These are phyloP conservation scores for Skeletonema potamos DNA, from an alignment of 108 stramenopile genomes.

Conservation along the genomic window DNA sequence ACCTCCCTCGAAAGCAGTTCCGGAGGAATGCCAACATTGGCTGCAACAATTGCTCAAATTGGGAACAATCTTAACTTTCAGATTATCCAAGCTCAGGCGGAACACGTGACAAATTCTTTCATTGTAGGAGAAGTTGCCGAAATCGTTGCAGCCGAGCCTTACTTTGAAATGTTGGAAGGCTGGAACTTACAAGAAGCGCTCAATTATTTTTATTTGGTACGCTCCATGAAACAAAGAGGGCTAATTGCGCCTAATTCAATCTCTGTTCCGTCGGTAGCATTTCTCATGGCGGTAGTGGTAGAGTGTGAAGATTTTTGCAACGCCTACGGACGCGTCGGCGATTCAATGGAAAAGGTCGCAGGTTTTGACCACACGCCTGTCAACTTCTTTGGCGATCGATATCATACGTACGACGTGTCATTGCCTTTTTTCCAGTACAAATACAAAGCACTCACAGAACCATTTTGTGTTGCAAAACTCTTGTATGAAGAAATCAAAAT, in stretches of 20 bases:
- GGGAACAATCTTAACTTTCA: constrained; percentile 58
- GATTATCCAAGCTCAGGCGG: constrained; percentile 49
- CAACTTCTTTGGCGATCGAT: constrained; percentile 49
- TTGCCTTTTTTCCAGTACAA: constrained; percentile 72
- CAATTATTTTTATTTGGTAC: constrained; percentile 67
- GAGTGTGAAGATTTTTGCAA: constrained; percentile 47
- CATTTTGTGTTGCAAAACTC: constrained; percentile 49
- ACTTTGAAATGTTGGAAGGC: constrained; percentile 71
- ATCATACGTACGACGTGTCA: constrained; percentile 49
- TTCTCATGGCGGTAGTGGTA: constrained; percentile 71
- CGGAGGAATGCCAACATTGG: constrained; percentile 40
- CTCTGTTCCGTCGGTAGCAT: constrained; percentile 53
- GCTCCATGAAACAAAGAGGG: constrained; percentile 43
- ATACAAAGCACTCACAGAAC: constrained; percentile 46
- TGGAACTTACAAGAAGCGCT: constrained; percentile 78
- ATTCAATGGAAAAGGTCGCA: constrained; percentile 27
- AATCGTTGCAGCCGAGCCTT: constrained; percentile 79
- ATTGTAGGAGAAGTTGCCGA: constrained; percentile 47
- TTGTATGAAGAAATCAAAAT: constrained; percentile 40
- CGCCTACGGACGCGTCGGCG: constrained; percentile 54
- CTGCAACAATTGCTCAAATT: constrained; percentile 72
- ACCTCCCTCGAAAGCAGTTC: constrained; percentile 66
- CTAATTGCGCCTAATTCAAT: constrained; percentile 41
- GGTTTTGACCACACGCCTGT: constrained; percentile 64
- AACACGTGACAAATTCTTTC: constrained; percentile 39